Conservation (phyloP, 768 basidiomycete genomes). For the Roridomyces roridus region DNA sequence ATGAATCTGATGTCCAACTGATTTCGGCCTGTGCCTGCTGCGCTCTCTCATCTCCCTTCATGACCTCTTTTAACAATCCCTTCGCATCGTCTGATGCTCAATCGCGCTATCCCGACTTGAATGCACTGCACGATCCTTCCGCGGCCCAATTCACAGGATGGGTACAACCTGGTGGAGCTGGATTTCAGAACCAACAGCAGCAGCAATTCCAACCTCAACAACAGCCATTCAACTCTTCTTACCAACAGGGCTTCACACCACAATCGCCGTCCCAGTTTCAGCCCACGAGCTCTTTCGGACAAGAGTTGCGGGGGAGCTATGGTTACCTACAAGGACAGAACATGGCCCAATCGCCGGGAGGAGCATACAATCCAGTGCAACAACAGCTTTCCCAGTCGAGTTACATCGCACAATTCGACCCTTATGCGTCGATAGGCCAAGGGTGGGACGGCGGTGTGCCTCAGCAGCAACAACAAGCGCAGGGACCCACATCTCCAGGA, state of each 20-base stretch:
- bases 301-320: slow-evolving; percentile 47
- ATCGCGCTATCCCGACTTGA: slow-evolving; percentile 71
- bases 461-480: slow-evolving; percentile 22
- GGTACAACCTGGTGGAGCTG: slow-evolving; percentile 31
- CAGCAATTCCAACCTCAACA: slow-evolving; percentile 30
- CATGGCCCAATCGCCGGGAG: slow-evolving; percentile 31
- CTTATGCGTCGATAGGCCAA: slow-evolving; percentile 52
- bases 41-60: too few relatives aligned
- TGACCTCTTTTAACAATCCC: slow-evolving; percentile 62
- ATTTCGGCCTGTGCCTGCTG: too few relatives aligned
- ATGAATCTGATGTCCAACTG: too few relatives aligned
- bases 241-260: slow-evolving; percentile 22
- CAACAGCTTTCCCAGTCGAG: slow-evolving; percentile 53
- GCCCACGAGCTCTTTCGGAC: slow-evolving; percentile 61
- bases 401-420: slow-evolving; percentile 60
- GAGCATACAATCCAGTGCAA: slow-evolving; percentile 48
- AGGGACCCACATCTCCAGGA: slow-evolving; percentile 12
- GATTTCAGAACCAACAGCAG: slow-evolving; percentile 43
- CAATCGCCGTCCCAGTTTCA: slow-evolving; percentile 43
- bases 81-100: slow-evolving; percentile 61
- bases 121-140: slow-evolving; percentile 29
- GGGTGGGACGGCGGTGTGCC: slow-evolving; percentile 42
- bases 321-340: slow-evolving; percentile 31
- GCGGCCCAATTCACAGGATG: slow-evolving; percentile 47
- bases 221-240: slow-evolving; percentile 6